Evolutionary conservation across 176 grass and related monocot species (phyloP), one percentile per base, ranked within the genome.

Genomic region (Lolium rigidum): DNA sequence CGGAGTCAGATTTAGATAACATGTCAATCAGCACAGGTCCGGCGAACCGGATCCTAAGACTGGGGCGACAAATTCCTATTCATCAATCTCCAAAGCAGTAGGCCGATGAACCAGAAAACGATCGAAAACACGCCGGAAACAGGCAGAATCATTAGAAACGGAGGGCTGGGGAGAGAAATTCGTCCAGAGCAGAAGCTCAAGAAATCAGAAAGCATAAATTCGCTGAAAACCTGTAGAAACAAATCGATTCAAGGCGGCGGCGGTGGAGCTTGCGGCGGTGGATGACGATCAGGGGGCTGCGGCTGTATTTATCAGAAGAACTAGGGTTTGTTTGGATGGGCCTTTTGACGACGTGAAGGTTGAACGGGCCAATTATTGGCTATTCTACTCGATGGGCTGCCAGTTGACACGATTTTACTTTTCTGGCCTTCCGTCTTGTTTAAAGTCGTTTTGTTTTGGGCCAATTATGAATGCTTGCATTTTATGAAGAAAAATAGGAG

Each of bases 61-160:
- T 94, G 92, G 92, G 92, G 89, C 92, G 89, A 94, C 89, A 92
- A 86, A 56, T 56, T 18, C 5, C 54, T 77, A 86, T 12, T 94
- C 92, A 85, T 65, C 62, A 65, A 31, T 11, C 62, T 65, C 25
- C 0, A 14, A 16, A 4, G 25, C 6, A 65, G 2, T 65, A 6
- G 25, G 5, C 5, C 0, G 26, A 15, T 1, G 13, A 65, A 65
- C 7, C 11, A 31, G 25, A 7, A 5, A 54, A 1, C 15, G 51
- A 31, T 65, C 25, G 12, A 31, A 16, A 65, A 28, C 11, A 5
- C 4, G 10, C 9, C 22, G 59, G 10, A 62, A 62, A 13, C 11
- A 1, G 25, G 12, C 12, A 26, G 22, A 63, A 63, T 2, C 11
- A 14, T 16, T 54, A 5, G 1, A 16, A 54, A 54, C 13, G 14